Percentiles rank a stretch among this genome's conserved stretches.
Conservation (phyloP, 768 basidiomycete species). For the Russula sp. region DNA sequence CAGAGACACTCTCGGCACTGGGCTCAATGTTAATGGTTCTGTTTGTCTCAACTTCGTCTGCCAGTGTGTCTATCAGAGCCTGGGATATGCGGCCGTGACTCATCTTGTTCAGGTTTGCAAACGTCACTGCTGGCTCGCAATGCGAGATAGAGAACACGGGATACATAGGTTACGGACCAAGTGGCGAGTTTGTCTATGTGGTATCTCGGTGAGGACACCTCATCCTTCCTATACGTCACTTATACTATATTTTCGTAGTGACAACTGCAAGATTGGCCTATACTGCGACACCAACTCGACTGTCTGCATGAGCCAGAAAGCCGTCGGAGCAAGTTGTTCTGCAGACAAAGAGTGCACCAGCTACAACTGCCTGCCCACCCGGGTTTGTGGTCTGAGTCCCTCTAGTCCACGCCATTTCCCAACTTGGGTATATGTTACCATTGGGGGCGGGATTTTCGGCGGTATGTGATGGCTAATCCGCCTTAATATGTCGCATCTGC, state of each 20-base stretch:
- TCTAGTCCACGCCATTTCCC: slow-evolving; percentile 58
- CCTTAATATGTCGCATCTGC: too few relatives aligned
- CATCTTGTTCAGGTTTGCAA: slow-evolving; percentile 57
- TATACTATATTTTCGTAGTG: slow-evolving; percentile 35
- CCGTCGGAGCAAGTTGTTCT: slow-evolving; percentile 51
- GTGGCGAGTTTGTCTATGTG: slow-evolving; percentile 63
- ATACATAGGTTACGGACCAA: slow-evolving; percentile 61
- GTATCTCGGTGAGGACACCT: slow-evolving; percentile 57
- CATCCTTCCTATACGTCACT: background rate
- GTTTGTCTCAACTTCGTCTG: slow-evolving; percentile 79
- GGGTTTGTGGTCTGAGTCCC: slow-evolving; percentile 57
- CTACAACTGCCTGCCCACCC: slow-evolving; percentile 61
- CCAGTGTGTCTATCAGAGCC: slow-evolving; percentile 51
- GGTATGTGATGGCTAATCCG: slow-evolving; percentile 36
- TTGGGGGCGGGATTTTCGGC: slow-evolving; percentile 64
- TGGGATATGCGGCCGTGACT: background rate
- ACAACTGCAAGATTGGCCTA: slow-evolving; percentile 64
- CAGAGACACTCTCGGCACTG: slow-evolving; percentile 56
- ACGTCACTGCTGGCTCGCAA: slow-evolving; percentile 54
- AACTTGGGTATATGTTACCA: slow-evolving; percentile 65
- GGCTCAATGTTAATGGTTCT: slow-evolving; percentile 74
- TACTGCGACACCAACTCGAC: slow-evolving; percentile 66
- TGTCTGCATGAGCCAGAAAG: slow-evolving; percentile 55
- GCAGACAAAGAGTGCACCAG: slow-evolving; percentile 64
- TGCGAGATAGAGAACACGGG: slow-evolving; percentile 77